Conservation (phyloP, 345 rosid species). For the Raphanus raphanistrum region DNA sequence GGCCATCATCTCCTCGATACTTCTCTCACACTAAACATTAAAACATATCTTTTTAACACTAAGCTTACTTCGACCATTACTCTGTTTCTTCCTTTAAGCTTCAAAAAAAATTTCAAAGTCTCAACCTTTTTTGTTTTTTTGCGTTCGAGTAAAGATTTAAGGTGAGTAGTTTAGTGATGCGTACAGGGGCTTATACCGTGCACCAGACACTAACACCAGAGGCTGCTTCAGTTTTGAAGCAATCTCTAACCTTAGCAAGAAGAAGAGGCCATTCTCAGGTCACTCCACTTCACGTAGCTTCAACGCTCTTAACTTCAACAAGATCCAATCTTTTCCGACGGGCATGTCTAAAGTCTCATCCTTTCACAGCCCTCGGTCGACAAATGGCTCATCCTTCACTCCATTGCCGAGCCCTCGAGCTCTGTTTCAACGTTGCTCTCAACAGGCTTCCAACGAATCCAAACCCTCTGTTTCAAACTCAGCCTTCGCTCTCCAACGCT, state of each 20-base stretch:
- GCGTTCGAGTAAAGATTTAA: constrained; percentile 40
- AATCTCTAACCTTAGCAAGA: constrained; percentile 83
- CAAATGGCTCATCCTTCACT: constrained; percentile 56
- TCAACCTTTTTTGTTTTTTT: neutral
- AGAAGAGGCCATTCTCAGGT: constrained; percentile 94
- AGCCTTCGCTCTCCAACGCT: constrained; percentile 70
- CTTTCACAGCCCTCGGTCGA: constrained; percentile 36
- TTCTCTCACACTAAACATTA: constrained; percentile 22
- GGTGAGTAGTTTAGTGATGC: constrained; percentile 72
- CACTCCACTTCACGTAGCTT: constrained; percentile 87
- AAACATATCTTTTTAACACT: constrained; percentile 20
- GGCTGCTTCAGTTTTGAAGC: constrained; percentile 97
- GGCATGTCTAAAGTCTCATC: constrained; percentile 72
- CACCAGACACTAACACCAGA: constrained; percentile 97
- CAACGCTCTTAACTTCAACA: constrained; percentile 56
- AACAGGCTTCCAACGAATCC: constrained; percentile 65
- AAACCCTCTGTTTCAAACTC: constrained; percentile 44
- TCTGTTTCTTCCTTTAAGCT: constrained; percentile 15
- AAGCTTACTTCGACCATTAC: constrained; percentile 14
- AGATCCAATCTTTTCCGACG: constrained; percentile 54
- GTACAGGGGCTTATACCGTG: constrained; percentile 86
- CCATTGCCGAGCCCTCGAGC: constrained; percentile 72
- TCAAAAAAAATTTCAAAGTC: constrained; percentile 15
- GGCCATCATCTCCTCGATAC: constrained; percentile 28
- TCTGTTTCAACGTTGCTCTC: constrained; percentile 82